Evolutionary conservation across 2,329 filamentous ascomycete genomes (phyloP).

Genomic region (Ophiocordyceps australis): DNA sequence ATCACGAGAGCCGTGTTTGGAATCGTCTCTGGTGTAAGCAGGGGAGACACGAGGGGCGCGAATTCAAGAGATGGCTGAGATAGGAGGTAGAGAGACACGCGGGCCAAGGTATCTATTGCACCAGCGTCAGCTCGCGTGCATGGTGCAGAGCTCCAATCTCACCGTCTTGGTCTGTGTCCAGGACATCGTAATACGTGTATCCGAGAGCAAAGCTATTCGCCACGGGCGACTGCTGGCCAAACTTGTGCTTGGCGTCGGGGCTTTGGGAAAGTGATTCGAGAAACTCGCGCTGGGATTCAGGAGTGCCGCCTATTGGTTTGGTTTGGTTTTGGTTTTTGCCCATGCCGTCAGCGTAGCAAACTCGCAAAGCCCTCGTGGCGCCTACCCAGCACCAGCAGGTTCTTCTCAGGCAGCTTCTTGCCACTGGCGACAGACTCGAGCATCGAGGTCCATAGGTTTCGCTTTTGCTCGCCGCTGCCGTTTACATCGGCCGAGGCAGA

Average conservation of each 20-base stretch:
- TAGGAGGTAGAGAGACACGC: conserved; percentile 76
- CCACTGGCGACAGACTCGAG: conserved; percentile 79
- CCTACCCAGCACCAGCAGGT: conserved; percentile 68
- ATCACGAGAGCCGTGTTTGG: conserved; percentile 78
- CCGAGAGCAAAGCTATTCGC: conserved; percentile 86
- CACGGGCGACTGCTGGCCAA: conserved; percentile 51
- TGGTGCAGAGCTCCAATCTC: conserved; percentile 8
- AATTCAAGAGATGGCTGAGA: conserved; percentile 74
- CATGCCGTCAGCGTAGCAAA: too few species aligned
- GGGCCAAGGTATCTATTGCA: conserved; percentile 63
- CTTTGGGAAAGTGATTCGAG: conserved; percentile 46
- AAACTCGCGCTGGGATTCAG: conserved; percentile 72
- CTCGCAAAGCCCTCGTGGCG: conserved; percentile 12
- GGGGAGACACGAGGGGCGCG: conserved; percentile 63
- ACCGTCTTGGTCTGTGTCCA: conserved; percentile 90
- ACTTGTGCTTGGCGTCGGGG: conserved; percentile 31
- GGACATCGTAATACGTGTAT: conserved; percentile 88
- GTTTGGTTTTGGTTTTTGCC: too few species aligned
- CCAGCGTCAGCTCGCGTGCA: background rate
- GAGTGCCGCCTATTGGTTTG: conserved; percentile 47
- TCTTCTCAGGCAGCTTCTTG: conserved; percentile 82
- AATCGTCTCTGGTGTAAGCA: conserved; percentile 69
- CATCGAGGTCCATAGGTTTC: conserved; percentile 90
- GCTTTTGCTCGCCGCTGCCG: conserved; percentile 52
- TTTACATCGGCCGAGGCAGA: conserved; percentile 35